A percentile compares a stretch with the other conserved stretches of the same genome.
These are phyloP conservation scores for Trametes maxima DNA, from an alignment of 768 basidiomycete genomes.

Conservation along the genomic window DNA sequence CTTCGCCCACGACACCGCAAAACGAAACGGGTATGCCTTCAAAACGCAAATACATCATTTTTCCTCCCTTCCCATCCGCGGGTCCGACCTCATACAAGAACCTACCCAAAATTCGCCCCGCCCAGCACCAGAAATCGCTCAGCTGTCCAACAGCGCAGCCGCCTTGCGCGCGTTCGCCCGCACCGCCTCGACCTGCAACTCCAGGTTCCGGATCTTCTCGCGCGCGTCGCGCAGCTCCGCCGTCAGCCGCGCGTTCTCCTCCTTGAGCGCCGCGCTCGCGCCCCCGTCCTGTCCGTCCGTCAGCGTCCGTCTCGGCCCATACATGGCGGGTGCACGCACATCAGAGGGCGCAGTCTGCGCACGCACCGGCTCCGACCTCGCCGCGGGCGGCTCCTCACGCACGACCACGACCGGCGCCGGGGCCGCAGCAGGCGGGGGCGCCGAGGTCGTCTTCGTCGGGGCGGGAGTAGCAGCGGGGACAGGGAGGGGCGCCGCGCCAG, in stretches of 20 bases:
- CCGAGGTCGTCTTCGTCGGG: slow-evolving; percentile 26
- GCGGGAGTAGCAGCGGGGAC: slow-evolving; percentile 31
- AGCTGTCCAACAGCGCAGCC: slow-evolving; percentile 55
- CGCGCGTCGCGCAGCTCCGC: slow-evolving; percentile 77
- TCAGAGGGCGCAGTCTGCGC: slow-evolving; percentile 20
- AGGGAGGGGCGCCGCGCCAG: slow-evolving; percentile 22
- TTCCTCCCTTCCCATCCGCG: neutral
- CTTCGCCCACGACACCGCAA: too few relatives aligned
- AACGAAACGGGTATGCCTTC: too few relatives aligned
- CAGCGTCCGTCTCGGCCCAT: slow-evolving; percentile 7
- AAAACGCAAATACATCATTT: neutral
- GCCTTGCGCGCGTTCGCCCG: slow-evolving; percentile 78
- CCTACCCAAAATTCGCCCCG: too few relatives aligned
- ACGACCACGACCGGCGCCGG: slow-evolving; percentile 25
- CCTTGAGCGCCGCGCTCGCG: slow-evolving; percentile 34
- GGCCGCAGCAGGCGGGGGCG: slow-evolving; percentile 29
- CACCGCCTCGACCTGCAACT: slow-evolving; percentile 78
- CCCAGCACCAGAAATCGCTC: slow-evolving; percentile 1
- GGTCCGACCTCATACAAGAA: neutral
- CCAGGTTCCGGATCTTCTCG: slow-evolving; percentile 80
- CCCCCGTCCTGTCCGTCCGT: slow-evolving; percentile 19
- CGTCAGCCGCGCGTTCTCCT: slow-evolving; percentile 65
- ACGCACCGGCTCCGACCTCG: slow-evolving; percentile 38
- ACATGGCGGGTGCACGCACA: slow-evolving; percentile 12
- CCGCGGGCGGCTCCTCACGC: slow-evolving; percentile 35